Conservation (phyloP, 805 yeast genomes). For the Lachancea thermotolerans region DNA sequence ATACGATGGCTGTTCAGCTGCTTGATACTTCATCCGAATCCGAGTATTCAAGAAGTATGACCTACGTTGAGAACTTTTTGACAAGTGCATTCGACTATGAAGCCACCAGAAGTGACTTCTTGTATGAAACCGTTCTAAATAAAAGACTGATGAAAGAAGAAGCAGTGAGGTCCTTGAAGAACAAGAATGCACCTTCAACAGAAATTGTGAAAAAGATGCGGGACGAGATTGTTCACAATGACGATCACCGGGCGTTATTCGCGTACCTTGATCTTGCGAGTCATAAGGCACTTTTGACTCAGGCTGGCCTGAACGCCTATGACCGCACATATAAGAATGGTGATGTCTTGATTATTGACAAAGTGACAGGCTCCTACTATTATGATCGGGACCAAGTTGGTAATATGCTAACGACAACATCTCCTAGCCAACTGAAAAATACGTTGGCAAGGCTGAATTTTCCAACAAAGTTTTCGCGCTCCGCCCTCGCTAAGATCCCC, state of each 20-base stretch:
- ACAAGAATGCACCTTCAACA: conserved; percentile 36
- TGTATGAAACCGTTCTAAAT: conserved; percentile 33
- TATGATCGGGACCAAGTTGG: conserved; percentile 36
- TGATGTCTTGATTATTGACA: conserved; percentile 49
- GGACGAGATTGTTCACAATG: conserved; percentile 40
- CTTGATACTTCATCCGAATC: conserved; percentile 18
- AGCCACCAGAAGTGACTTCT: conserved; percentile 36
- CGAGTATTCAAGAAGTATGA: conserved; percentile 19
- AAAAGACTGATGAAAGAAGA: conserved; percentile 38
- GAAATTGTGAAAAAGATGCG: conserved; percentile 44
- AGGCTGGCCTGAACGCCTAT: conserved; percentile 16
- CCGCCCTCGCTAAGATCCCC: neutral
- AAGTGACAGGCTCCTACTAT: conserved; percentile 30
- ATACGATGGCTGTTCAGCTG: conserved; percentile 18
- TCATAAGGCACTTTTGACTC: conserved; percentile 26
- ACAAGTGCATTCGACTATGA: conserved; percentile 44
- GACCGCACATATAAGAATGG: conserved; percentile 39
- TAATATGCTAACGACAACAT: conserved; percentile 29
- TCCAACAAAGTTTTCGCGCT: conserved; percentile 22
- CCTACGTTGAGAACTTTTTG: conserved; percentile 18
- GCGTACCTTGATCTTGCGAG: conserved; percentile 47
- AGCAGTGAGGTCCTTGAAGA: conserved; percentile 39
- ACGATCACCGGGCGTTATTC: conserved; percentile 38
- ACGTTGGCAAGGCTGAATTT: conserved; percentile 36
- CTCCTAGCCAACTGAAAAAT: conserved; percentile 32